These are phyloP conservation scores for Termitomyces bulborhizus DNA, from an alignment of 768 basidiomycete genomes.

Conservation along the genomic window DNA sequence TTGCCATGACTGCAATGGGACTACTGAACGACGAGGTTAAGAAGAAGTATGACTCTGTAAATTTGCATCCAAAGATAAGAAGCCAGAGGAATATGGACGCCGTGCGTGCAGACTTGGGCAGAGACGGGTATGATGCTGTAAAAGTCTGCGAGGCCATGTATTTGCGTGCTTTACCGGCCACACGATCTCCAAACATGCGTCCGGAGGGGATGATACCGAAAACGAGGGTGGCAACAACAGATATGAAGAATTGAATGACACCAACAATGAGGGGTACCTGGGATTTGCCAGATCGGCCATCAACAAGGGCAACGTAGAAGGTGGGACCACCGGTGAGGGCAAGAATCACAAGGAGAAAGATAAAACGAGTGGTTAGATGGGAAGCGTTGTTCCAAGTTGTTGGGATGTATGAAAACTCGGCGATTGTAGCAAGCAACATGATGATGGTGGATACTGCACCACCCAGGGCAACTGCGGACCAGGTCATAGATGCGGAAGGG, in stretches of 20 bases:
- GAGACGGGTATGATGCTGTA: conserved; percentile 91
- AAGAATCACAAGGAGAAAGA: conserved; percentile 89
- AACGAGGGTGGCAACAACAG: conserved; percentile 71
- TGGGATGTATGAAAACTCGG: conserved; percentile 95
- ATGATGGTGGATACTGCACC: conserved; percentile 90
- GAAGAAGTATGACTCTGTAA: conserved; percentile 97
- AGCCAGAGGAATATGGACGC: conserved; percentile 88
- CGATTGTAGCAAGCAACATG: conserved; percentile 90
- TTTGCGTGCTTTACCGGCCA: conserved; percentile 95
- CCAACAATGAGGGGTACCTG: conserved; percentile 86
- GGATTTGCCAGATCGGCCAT: conserved; percentile 50
- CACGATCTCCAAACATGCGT: conserved; percentile 97
- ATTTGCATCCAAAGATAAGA: conserved; percentile 95
- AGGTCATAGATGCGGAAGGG: conserved; percentile 86
- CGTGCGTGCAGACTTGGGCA: conserved; percentile 64
- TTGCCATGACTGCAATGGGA: conserved; percentile 94
- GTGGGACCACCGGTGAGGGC: conserved; percentile 92
- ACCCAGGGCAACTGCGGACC: conserved; percentile 94
- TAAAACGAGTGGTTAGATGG: conserved; percentile 87
- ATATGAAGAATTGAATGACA: conserved; percentile 92
- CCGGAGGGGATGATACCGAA: conserved; percentile 93
- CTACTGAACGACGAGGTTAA: conserved; percentile 94
- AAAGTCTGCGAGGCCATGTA: conserved; percentile 99
- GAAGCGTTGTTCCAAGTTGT: conserved; percentile 99
- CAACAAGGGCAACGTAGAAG: conserved; percentile 85